Conservation (phyloP, 306 rosid species). For the Cicer arietinum region DNA sequence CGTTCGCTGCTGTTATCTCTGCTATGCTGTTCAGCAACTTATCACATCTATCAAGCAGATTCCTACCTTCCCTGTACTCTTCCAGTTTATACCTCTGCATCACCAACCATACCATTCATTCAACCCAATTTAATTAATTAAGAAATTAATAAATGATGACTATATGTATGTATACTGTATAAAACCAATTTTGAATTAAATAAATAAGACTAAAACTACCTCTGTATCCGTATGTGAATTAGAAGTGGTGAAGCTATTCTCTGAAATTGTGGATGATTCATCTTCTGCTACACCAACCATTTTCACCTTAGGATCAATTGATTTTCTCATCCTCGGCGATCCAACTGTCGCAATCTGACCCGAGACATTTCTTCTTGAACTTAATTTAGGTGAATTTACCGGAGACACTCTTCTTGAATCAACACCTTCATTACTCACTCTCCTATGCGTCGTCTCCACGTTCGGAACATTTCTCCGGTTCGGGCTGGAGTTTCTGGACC, state of each 20-base stretch:
- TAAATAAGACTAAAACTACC: slow-evolving; percentile 44
- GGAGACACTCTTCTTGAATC: slow-evolving; percentile 76
- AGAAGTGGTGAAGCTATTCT: slow-evolving; percentile 65
- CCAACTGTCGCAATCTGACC: slow-evolving; percentile 54
- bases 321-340: slow-evolving; percentile 64
- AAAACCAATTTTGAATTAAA: too few relatives aligned
- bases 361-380: slow-evolving; percentile 49
- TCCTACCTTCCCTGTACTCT: slow-evolving; percentile 72
- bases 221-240: slow-evolving; percentile 73
- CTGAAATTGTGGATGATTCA: slow-evolving; percentile 78
- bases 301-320: slow-evolving; percentile 46
- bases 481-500: slow-evolving; percentile 59
- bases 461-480: slow-evolving; percentile 54
- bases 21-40: slow-evolving; percentile 83
- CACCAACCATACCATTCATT: not conserved
- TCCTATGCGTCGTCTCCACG: slow-evolving; percentile 59
- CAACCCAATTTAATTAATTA: not conserved
- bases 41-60: slow-evolving; percentile 80
- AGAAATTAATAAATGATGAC: not conserved
- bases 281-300: slow-evolving; percentile 57
- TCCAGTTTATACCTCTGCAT: slow-evolving; percentile 68
- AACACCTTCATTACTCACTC: slow-evolving; percentile 37
- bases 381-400: slow-evolving; percentile 66
- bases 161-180: too few relatives aligned
- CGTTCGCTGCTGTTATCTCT: slow-evolving; percentile 69